Base-by-base conservation (phyloP, 192 early-diverging fungal species). In the Backusella morwellensis region DNA sequence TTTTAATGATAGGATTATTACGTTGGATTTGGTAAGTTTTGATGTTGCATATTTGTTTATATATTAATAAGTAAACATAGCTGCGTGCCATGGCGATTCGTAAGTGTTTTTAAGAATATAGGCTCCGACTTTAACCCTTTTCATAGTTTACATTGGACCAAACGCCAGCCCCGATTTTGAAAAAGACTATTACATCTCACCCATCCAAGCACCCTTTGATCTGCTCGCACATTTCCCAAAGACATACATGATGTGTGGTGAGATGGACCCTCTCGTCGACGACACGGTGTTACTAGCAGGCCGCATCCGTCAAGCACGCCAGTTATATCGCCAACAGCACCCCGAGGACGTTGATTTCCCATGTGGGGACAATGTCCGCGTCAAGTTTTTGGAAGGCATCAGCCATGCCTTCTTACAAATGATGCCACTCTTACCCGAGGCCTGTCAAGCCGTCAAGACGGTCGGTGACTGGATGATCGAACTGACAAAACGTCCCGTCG, bases 251-350 rank as follows among this genome's bases (percentile, higher is more conserved):
- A 88, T 99, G 68, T 93, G 93, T 75, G 97, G 97, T 50, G 97
- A 98, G 76, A 97, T 97, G 78, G 97, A 99, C 80, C 97, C 97
- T 3, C 89, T 99, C 50, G 95, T 99, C 5, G 97, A 99, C 83
- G 97, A 99, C 83, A 96, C 97, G 3, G 92, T 98, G 23, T 83
- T 99, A 19, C 93, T 98, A 83, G 95, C 95, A 8, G 94, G 91
- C 9, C 91, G 95, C 14, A 83, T 99, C 21, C 90, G 96, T 41
- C 88, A 90, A 32, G 95, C 96, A 66, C 98, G 97, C 80, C 81
- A 86, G 29, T 85, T 92, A 75, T 85, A 83, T 83, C 80, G 84
- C 15, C 81, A 85, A 26, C 77, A 88, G 70, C 56, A 63, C 2
- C 50, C 54, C 35, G n/a, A 74, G 21, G 26, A 80, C 29, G 56